Evolutionary conservation across 495 filamentous ascomycete species (phyloP).

Genomic region (Aspergillus avenaceus): DNA sequence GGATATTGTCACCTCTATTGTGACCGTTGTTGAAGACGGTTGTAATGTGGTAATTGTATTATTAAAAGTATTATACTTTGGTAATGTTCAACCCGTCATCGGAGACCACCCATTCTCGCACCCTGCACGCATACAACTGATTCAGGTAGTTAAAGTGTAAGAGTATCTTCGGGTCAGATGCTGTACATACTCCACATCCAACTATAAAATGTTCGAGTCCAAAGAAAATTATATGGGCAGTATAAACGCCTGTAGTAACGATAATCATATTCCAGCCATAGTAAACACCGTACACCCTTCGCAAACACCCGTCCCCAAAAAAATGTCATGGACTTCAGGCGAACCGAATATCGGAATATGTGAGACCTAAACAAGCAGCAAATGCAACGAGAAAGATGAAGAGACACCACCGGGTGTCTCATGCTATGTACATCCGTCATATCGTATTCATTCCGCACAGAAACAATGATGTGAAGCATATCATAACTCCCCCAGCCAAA

Average conservation of each 20-base stretch:
- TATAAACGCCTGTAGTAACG: background rate
- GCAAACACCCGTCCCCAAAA: constrained; percentile 18
- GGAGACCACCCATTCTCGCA: too few species aligned
- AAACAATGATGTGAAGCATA: constrained; percentile 10
- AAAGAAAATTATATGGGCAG: background rate
- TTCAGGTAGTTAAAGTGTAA: too few species aligned
- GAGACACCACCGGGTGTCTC: constrained; percentile 6
- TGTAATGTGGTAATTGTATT: too few species aligned
- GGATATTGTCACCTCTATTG: background rate
- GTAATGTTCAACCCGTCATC: too few species aligned
- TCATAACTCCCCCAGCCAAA: constrained; percentile 23
- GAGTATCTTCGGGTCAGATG: too few species aligned
- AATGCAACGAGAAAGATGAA: constrained; percentile 11
- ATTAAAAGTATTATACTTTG: too few species aligned
- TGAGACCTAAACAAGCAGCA: constrained; percentile 5
- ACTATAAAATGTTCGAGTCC: too few species aligned
- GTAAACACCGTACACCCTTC: constrained; percentile 25
- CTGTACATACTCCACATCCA: too few species aligned
- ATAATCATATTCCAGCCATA: constrained; percentile 16
- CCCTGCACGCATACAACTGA: too few species aligned
- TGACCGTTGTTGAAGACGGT: background rate
- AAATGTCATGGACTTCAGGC: constrained; percentile 12
- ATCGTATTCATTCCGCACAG: constrained; percentile 16
- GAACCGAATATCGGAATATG: constrained; percentile 11
- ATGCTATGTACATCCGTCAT: constrained; percentile 28